Base-by-base conservation (phyloP, 2,329 filamentous ascomycete genomes). In the Verticillium alfalfae region DNA sequence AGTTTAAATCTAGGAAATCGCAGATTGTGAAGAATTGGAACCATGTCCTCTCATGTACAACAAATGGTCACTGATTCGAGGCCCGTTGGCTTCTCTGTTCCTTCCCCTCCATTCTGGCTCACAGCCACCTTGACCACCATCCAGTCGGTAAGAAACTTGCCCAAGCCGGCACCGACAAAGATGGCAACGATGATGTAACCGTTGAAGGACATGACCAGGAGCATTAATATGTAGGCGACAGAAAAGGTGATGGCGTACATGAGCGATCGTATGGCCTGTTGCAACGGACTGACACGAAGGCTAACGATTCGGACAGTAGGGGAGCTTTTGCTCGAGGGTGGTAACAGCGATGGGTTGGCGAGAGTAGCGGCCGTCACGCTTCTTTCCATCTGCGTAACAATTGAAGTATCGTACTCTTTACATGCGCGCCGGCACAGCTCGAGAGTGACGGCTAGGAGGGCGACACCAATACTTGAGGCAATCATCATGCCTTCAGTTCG, bases 121-220 rank as follows among this genome's bases (percentile, higher is more conserved):
- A 52, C 9, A 52, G 45, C 45, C 45, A 52, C 45, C 45, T 52
- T 52, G 70, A 52, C 45, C n/a, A 52, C 45, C 45, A 22, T 52
- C 81, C 81, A 84, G 68, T 83, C 80, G 65, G 77, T 81, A 9
- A 82, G 64, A 65, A 83, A 83, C 70, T 83, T 83, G 61, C 81
- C 81, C 52, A 83, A 65, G 3, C 78, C 77, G 2, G 79, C 79
- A 2, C 81, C 81, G 41, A 83, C 3, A 6, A 63, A 34, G 34
- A 63, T 61, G 8, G 61, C 57, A 4, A 63, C 52, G 7, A 63
- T 63, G 45, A 63, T 56, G 37, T 63, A 63, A 1, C 61, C 61
- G 39, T 63, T 63, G 26, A 63, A 63, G 15, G 60, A 63, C 61
- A 63, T 63, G 18, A 57, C 61, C 0, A 63, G 37, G 3, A 63